Evolutionary conservation across 2,329 filamentous ascomycete genomes (phyloP).

Genomic region (Phaeophleospora eucalypticola): DNA sequence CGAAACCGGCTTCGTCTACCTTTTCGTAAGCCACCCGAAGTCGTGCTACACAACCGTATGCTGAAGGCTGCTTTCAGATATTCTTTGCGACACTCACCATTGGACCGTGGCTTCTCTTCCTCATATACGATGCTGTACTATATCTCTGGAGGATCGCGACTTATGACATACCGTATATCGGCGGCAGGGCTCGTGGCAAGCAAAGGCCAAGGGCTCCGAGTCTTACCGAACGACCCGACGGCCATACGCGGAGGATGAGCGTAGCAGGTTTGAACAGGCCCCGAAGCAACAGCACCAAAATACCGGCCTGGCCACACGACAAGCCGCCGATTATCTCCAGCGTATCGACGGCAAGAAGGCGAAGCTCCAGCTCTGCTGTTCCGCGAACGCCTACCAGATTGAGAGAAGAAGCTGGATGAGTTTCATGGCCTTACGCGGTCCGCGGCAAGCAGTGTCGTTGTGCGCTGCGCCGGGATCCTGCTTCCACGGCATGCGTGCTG

Average conservation of each 20-base stretch:
- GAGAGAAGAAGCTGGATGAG: constrained; percentile 9
- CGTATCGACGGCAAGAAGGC: neutral
- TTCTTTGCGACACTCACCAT: constrained; percentile 58
- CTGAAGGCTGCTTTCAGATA: constrained; percentile 43
- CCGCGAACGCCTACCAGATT: constrained; percentile 14
- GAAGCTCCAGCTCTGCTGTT: constrained; percentile 12
- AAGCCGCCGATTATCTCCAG: neutral
- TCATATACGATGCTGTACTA: constrained; percentile 61
- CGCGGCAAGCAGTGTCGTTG: no score
- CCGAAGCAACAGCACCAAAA: constrained; percentile 10
- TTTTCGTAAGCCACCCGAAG: constrained; percentile 52
- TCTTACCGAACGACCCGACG: constrained; percentile 54
- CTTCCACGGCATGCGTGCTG: no score
- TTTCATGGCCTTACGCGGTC: neutral
- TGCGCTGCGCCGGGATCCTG: no score
- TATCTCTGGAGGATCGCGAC: constrained; percentile 57
- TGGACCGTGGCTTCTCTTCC: constrained; percentile 58
- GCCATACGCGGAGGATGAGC: constrained; percentile 44
- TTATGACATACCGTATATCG: constrained; percentile 58
- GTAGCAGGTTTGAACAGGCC: constrained; percentile 29
- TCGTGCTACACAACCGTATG: constrained; percentile 7
- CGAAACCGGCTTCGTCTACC: constrained; percentile 59
- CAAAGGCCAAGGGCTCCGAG: constrained; percentile 59
- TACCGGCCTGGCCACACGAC: neutral
- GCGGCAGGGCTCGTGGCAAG: constrained; percentile 58